Base-by-base conservation (phyloP, 2,329 filamentous ascomycete genomes). In the Ascochyta koolunga region DNA sequence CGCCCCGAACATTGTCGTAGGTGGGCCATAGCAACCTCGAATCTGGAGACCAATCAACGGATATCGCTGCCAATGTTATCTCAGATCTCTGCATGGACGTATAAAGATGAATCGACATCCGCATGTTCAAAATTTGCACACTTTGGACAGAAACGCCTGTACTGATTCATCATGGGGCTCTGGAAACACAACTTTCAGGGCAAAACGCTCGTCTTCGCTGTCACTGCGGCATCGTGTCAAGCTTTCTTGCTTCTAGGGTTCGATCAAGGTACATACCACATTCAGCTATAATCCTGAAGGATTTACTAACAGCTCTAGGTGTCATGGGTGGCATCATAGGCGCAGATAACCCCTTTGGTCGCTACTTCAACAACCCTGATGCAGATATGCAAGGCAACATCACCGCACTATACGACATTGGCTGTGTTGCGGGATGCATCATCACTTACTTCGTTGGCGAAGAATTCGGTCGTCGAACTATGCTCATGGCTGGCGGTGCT, bases 331-430 rank as follows among this genome's bases (percentile, higher is more conserved):
- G 70, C 32, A 65, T 72, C 37, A 70, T 74, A 45, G 71, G 77
- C 7, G 76, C 76, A 5, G 65, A 78, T 33, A 78, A 78, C 43
- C 65, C 67, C 18, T 79, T 78, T 50, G 73, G 70, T 2, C 62
- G 59, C 9, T 72, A 77, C 31, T 77, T 78, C 61, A 61, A 69
- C 50, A 64, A 71, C 18, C 75, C 76, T 0, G 68, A 73, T 48
- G 62, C 72, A 1, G 69, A 65, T 16, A 72, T 77, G 66, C 72
- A 77, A 52, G 75, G 75, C 18, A 72, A 72, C 11, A 70, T 76
- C 36, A 68, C 65, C 1, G 61, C 69, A 0, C 50, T 74, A 5
- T 75, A 74, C 56, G 69, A 75, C 53, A 59, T 70, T 9, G 65
- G 68, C 16, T 70, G 67, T 35, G 61, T 67, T 32, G n/a, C 51